Evolutionary conservation across 2,329 filamentous ascomycete species (phyloP).

Genomic region (Trichoderma polysporum): DNA sequence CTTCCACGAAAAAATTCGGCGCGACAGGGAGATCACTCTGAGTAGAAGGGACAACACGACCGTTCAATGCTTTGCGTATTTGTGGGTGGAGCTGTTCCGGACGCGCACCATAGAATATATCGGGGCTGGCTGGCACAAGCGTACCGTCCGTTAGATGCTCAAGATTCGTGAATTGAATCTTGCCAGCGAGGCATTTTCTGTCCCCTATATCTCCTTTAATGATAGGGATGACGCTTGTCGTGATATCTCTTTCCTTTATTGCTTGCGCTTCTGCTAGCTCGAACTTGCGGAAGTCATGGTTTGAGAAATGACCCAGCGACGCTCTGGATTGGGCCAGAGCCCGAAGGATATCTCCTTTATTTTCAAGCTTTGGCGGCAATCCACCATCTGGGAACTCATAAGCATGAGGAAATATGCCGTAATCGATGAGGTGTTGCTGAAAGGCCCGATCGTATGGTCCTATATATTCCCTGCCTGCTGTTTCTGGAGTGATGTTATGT

Average conservation of each 20-base stretch:
- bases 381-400: constrained; percentile 25
- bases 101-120: constrained; percentile 37
- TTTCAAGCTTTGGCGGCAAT: constrained; percentile 22
- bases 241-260: constrained; percentile 37
- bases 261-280: constrained; percentile 30
- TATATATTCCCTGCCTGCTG: constrained; percentile 22
- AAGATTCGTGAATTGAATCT: constrained; percentile 38
- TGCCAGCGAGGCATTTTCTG: constrained; percentile 28
- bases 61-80: constrained; percentile 29
- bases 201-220: constrained; percentile 31
- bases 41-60: constrained; percentile 36
- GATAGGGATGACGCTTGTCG: constrained; percentile 33
- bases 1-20: constrained; percentile 42
- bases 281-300: constrained; percentile 35
- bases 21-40: constrained; percentile 32
- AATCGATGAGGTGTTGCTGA: constrained; percentile 25
- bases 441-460: constrained; percentile 27
- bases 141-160: constrained; percentile 37
- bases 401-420: constrained; percentile 21
- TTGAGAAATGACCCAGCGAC: constrained; percentile 39
- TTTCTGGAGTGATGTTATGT: constrained; percentile 11
- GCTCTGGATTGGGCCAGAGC: constrained; percentile 19
- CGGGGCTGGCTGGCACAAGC: constrained; percentile 33
- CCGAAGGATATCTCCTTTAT: constrained; percentile 25
- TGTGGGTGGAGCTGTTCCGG: constrained; percentile 32